Evolutionary conservation across 805 yeast genomes (phyloP), one percentile per base, ranked within the genome.

Genomic region (Candida michaelii): DNA sequence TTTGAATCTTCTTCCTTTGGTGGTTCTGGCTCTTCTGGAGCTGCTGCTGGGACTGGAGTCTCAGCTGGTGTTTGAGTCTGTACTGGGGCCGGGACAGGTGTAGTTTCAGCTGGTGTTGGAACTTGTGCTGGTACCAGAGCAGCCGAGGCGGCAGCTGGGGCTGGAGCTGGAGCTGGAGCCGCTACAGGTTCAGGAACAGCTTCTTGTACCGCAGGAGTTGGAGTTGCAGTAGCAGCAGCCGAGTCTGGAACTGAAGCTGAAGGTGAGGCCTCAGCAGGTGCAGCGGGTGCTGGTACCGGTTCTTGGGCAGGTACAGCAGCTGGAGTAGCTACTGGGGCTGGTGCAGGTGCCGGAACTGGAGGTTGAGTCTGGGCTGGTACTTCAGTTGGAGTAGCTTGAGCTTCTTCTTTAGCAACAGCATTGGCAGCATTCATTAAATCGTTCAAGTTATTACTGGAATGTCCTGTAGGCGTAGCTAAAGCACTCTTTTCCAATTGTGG

Each of bases 401-500:
- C 39, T 21, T 51, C 54, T n/a, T 45, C 54, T 15, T 45, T 45
- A 0, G 52, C 49, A 11, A 48, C 55, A 8, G 53, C 52, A 36
- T 47, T 47, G 5, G 62, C 62, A 5, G 63, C 66, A 38, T 59
- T 59, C 63, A 59, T 59, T 46, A 60, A 53, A 16, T 62, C 55
- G 36, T 47, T 57, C 44, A 59, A 55, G 4, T 57, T 52, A 27
- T 59, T 52, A 27, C 43, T 48, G 3, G 39, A 37, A 11, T 36
- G 29, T 19, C 7, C 13, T 2, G 30, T 10, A 35, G 24, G 16
- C 13, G 37, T 5, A 17, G 42, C 17, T 9, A 24, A 16, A 17
- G 42, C 7, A 29, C 52, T 30, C 27, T 49, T 43, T 27, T 44
- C 36, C 4, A 36, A 39, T 25, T 45, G 44, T 21, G 58, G 53